Evolutionary conservation across 192 early-diverging fungal genomes (phyloP).

Genomic region (Mortierella alpina): DNA sequence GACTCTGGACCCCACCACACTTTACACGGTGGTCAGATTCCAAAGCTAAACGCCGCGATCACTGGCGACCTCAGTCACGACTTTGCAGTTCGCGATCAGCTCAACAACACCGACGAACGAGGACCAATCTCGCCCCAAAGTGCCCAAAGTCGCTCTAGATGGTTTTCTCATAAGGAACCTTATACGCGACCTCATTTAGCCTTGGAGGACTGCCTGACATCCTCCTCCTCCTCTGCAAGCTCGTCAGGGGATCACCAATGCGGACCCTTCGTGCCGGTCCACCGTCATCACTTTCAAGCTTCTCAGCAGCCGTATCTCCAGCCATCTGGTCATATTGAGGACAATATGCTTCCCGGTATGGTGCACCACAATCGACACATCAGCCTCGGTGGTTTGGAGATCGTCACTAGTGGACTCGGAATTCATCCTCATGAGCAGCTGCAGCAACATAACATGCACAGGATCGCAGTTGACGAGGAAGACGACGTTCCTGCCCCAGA

Average conservation of each 20-base stretch:
- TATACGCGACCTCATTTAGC: neutral
- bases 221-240: no score
- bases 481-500: neutral
- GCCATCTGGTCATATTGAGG: neutral
- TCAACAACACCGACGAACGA: neutral
- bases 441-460: neutral
- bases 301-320: neutral
- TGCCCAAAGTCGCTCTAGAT: neutral
- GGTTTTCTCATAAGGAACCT: constrained; percentile 4
- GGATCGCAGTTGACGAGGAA: neutral
- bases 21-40: no score
- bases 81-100: no score
- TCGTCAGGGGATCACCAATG: no score
- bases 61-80: no score
- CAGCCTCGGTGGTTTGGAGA: neutral
- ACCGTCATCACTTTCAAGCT: no score
- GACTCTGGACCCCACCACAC: no score
- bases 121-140: neutral
- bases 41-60: no score
- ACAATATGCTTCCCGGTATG: constrained; percentile 8
- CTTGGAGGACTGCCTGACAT: no score
- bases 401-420: neutral
- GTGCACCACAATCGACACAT: constrained; percentile 3
- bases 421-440: neutral
- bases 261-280: no score